Percentiles rank a stretch among this genome's conserved stretches.
phyloP scores from a whole-genome alignment of 2,329 filamentous ascomycete species.

The Bipolaris bicolor region DNA sequence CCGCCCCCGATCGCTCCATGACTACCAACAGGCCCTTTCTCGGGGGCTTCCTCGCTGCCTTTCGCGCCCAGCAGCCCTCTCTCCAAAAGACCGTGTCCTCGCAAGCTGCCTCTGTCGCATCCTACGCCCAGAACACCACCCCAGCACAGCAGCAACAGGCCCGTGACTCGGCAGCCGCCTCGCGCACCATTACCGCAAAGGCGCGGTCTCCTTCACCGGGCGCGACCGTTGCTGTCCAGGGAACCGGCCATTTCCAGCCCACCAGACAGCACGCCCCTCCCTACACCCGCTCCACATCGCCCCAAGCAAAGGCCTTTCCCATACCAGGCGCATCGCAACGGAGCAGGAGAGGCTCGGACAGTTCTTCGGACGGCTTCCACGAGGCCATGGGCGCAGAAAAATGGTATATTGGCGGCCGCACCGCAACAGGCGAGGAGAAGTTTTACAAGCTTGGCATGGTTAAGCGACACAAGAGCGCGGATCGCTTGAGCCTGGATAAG shows the following conservation, averaged over 20 bases:
- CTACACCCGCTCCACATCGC: slow-evolving; percentile 48
- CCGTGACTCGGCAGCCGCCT: slow-evolving; percentile 49
- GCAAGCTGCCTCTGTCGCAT: slow-evolving; percentile 45
- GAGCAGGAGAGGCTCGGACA: slow-evolving; percentile 72
- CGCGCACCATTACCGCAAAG: slow-evolving; percentile 50
- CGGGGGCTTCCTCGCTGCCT: slow-evolving; percentile 70
- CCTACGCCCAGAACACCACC: slow-evolving; percentile 44
- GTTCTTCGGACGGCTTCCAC: slow-evolving; percentile 75
- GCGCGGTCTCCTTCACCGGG: slow-evolving; percentile 40
- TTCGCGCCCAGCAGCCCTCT: slow-evolving; percentile 68
- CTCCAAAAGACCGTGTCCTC: slow-evolving; percentile 63
- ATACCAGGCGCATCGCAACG: slow-evolving; percentile 43
- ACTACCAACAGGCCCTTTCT: slow-evolving; percentile 70
- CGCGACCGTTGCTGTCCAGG: slow-evolving; percentile 48
- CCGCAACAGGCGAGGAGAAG: slow-evolving; percentile 76
- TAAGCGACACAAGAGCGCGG: slow-evolving; percentile 72
- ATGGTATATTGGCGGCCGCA: slow-evolving; percentile 81
- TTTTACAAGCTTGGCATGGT: slow-evolving; percentile 84
- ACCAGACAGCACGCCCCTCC: slow-evolving; percentile 50
- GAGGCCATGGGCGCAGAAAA: slow-evolving; percentile 75
- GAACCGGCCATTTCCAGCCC: slow-evolving; percentile 49
- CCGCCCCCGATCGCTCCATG: slow-evolving; percentile 53
- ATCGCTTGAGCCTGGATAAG: slow-evolving; percentile 75
- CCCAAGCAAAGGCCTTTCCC: slow-evolving; percentile 44
- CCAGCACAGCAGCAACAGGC: slow-evolving; percentile 46